Percentiles rank a stretch among this genome's conserved stretches.
Conservation (phyloP, 805 yeast genomes). For the Nakazawaea siamensis region DNA sequence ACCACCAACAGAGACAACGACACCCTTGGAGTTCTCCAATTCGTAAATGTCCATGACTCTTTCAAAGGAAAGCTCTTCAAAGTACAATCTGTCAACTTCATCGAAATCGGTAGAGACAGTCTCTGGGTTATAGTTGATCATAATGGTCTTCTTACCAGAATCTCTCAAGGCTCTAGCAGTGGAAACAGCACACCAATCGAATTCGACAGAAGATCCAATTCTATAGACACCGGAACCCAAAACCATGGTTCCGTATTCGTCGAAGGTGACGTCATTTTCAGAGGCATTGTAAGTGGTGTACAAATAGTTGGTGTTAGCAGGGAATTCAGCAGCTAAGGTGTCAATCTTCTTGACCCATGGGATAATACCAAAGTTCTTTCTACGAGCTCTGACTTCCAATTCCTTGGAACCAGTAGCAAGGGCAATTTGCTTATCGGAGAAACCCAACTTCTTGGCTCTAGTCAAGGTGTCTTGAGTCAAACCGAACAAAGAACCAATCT, state of each 20-base stretch:
- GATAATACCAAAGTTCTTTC: slow-evolving; percentile 71
- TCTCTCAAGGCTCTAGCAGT: slow-evolving; percentile 92
- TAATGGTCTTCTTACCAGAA: slow-evolving; percentile 80
- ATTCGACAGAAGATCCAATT: slow-evolving; percentile 97
- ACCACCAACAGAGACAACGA: slow-evolving; percentile 95
- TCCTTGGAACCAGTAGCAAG: slow-evolving; percentile 65
- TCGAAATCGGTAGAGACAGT: slow-evolving; percentile 98
- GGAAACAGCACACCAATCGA: slow-evolving; percentile 99
- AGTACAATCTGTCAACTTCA: slow-evolving; percentile 95
- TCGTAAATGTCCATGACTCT: slow-evolving; percentile 97
- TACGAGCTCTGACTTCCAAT: slow-evolving; percentile 70
- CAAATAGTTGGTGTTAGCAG: slow-evolving; percentile 91
- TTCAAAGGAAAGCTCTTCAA: slow-evolving; percentile 91
- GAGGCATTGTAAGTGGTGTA: slow-evolving; percentile 95
- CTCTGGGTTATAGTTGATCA: slow-evolving; percentile 98
- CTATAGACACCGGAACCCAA: slow-evolving; percentile 99
- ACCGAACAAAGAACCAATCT: slow-evolving; percentile 46
- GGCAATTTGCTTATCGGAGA: slow-evolving; percentile 92
- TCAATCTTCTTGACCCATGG: slow-evolving; percentile 97
- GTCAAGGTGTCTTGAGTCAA: slow-evolving; percentile 62
- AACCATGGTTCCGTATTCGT: slow-evolving; percentile 89
- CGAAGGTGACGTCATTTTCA: slow-evolving; percentile 72
- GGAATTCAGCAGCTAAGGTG: slow-evolving; percentile 97
- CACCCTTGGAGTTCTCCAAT: slow-evolving; percentile 82
- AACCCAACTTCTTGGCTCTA: slow-evolving; percentile 88